Percentiles rank a stretch among this genome's conserved stretches.
phyloP scores from a whole-genome alignment of 176 grass and related monocot genomes.

The Typha latifolia region DNA sequence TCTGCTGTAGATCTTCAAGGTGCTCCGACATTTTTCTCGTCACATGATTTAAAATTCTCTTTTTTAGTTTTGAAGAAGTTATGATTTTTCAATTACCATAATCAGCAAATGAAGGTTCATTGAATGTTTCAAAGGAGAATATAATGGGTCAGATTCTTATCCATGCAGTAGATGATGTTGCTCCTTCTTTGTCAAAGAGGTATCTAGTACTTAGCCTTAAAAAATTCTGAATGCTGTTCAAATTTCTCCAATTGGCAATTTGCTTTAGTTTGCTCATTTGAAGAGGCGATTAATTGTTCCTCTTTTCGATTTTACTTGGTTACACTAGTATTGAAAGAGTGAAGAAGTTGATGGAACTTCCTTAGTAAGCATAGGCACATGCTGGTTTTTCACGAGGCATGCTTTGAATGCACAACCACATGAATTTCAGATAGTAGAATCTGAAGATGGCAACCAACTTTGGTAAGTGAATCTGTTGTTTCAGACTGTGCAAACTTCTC shows the following conservation, averaged over 20 bases:
- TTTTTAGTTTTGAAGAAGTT: neutral
- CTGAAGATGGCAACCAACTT: too few species aligned
- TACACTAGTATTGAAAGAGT: conserved; percentile 1
- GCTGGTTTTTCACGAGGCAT: neutral
- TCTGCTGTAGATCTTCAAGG: conserved; percentile 21
- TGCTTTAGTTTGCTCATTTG: neutral
- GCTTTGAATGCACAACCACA: too few species aligned
- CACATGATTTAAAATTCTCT: too few species aligned
- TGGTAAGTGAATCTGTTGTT: too few species aligned
- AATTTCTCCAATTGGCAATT: neutral
- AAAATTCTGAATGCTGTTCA: neutral
- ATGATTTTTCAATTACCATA: neutral
- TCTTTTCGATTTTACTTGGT: neutral
- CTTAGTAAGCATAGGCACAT: neutral
- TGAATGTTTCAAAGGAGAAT: conserved; percentile 17
- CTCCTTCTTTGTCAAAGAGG: conserved; percentile 56
- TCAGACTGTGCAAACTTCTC: too few species aligned
- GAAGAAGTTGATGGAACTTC: neutral
- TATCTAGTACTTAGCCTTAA: neutral
- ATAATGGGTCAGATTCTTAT: conserved; percentile 33
- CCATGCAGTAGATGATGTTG: conserved; percentile 28
- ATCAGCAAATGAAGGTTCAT: neutral
- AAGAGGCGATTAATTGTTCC: neutral
- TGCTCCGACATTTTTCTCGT: neutral
- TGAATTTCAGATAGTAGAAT: too few species aligned